These are phyloP conservation scores for Apiotrichum veenhuisii DNA, from an alignment of 1,284 basidiomycete species.

Conservation along the genomic window DNA sequence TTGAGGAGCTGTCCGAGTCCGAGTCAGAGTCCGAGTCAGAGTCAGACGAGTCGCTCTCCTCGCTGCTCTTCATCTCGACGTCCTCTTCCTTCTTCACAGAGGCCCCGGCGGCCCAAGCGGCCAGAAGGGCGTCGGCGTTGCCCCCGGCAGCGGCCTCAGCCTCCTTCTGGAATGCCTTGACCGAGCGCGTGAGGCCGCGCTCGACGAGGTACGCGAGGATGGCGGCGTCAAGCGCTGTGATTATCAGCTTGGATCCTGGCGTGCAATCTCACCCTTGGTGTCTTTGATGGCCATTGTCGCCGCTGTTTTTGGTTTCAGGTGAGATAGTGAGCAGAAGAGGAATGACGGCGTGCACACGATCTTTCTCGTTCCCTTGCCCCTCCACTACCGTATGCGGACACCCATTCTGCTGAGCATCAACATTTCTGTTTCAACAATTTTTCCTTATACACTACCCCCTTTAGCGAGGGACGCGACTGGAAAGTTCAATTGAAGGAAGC, in stretches of 20 bases:
- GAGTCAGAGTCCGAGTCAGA: conserved; percentile 5
- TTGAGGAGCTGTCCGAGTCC: conserved; percentile 16
- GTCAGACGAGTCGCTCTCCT: conserved; percentile 10
- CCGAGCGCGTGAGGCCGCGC: conserved; percentile 42
- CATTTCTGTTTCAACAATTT: not conserved
- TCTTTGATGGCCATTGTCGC: conserved; percentile 3
- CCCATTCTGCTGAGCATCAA: no score
- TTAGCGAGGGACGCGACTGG: no score
- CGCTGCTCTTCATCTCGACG: conserved; percentile 22
- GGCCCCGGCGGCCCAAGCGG: conserved; percentile 28
- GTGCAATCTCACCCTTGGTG: conserved; percentile 18
- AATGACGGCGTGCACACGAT: not conserved
- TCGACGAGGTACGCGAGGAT: conserved; percentile 46
- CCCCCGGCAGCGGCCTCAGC: conserved; percentile 24
- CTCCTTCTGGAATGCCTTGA: conserved; percentile 49
- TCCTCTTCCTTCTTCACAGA: conserved; percentile 10
- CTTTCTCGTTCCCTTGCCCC: not conserved
- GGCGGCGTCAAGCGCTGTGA: conserved; percentile 44
- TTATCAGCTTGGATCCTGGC: not conserved
- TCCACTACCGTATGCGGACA: no score
- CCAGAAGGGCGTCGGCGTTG: conserved; percentile 24
- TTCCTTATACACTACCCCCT: not conserved
- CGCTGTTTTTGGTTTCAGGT: not conserved
- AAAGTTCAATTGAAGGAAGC: no score
- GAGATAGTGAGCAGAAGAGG: not conserved